A percentile compares a stretch with the other conserved stretches of the same genome.
phyloP scores from a whole-genome alignment of 352 stramenopile species.

The Pythium phragmiticola region DNA sequence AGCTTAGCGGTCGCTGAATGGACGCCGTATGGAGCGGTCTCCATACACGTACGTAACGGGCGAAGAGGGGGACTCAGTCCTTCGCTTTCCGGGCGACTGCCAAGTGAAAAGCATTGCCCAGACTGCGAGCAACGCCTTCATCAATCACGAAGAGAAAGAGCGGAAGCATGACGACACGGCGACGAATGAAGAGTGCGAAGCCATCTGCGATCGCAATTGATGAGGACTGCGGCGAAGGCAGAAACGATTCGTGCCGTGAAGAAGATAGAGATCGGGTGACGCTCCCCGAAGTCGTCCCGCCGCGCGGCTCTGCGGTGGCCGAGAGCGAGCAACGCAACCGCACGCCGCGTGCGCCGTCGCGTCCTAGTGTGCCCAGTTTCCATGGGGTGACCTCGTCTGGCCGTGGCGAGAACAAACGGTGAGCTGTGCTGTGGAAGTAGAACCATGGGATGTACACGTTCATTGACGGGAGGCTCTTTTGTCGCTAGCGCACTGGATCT shows the following conservation, averaged over 20 bases:
- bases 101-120: not conserved
- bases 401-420: conserved; percentile 9
- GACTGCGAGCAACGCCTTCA: not conserved
- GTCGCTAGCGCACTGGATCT: conserved; percentile 39
- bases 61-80: not conserved
- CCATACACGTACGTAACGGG: not conserved
- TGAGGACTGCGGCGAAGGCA: not conserved
- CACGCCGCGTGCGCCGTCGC: conserved; percentile 8
- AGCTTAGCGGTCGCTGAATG: not conserved
- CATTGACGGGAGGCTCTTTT: not conserved
- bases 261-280: conserved; percentile 6
- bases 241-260: not conserved
- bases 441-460: not conserved
- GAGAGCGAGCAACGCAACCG: conserved; percentile 20
- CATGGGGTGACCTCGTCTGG: not conserved
- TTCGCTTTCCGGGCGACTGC: too few relatives aligned
- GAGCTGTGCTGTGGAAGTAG: not conserved
- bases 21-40: not conserved
- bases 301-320: not conserved
- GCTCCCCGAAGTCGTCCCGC: conserved; percentile 13
- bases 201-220: conserved; percentile 9
- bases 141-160: not conserved
- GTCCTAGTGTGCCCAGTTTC: conserved; percentile 14
- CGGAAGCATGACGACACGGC: conserved; percentile 13
- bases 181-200: conserved; percentile 13